Evolutionary conservation across 352 stramenopile species (phyloP).

Genomic region (Peronosclerospora sorghi): DNA sequence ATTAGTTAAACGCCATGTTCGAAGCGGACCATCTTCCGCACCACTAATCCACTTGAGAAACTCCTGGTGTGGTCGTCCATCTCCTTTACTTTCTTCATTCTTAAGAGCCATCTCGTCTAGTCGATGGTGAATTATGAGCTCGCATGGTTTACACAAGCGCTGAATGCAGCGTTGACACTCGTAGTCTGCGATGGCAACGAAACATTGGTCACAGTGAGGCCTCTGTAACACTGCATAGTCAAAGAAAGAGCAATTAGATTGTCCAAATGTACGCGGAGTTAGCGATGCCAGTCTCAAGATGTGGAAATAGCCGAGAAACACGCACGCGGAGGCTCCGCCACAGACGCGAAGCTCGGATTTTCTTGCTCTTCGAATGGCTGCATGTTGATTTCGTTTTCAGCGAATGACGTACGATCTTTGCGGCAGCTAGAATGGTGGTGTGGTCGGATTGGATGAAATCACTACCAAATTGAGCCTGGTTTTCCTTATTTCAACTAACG

Average conservation of each 20-base stretch:
- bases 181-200: conserved; percentile 24
- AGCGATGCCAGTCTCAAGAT: not conserved
- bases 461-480: conserved; percentile 2
- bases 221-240: conserved; percentile 30
- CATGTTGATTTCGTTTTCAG: conserved; percentile 20
- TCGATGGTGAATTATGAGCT: conserved; percentile 30
- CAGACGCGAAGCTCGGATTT: conserved; percentile 28
- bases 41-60: conserved; percentile 35
- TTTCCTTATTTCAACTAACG: too few relatives aligned
- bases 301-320: not conserved
- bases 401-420: conserved; percentile 4
- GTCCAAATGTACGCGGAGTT: not conserved
- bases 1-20: not conserved
- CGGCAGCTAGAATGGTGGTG: too few relatives aligned
- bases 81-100: conserved; percentile 34
- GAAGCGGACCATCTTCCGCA: conserved; percentile 4
- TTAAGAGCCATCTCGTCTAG: conserved; percentile 15
- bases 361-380: conserved; percentile 22
- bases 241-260: not conserved
- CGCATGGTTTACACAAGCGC: conserved; percentile 36
- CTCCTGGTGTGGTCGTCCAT: conserved; percentile 35
- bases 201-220: conserved; percentile 30
- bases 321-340: conserved; percentile 24
- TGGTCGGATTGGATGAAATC: conserved; percentile 7
- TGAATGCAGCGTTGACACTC: conserved; percentile 34